These are phyloP conservation scores for Brettanomyces naardenensis DNA, from an alignment of 805 yeast genomes.

Conservation along the genomic window DNA sequence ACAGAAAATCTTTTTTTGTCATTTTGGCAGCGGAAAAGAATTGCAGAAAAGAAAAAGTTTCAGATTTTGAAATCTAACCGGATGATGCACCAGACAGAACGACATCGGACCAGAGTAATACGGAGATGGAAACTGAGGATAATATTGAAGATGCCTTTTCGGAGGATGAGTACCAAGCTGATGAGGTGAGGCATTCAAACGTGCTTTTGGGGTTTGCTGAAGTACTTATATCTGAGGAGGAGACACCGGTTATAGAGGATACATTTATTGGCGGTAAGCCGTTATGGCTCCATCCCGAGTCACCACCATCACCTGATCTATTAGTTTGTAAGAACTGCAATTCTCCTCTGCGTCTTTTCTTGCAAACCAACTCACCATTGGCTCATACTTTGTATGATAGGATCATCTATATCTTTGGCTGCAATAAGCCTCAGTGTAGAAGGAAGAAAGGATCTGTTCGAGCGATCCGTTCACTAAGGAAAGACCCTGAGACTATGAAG, in stretches of 20 bases:
- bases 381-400: constrained; percentile 71
- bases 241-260: constrained; percentile 45
- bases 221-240: constrained; percentile 43
- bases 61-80: too few species aligned
- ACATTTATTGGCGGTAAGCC: constrained; percentile 80
- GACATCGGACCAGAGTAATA: too few species aligned
- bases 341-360: constrained; percentile 51
- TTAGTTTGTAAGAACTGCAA: constrained; percentile 62
- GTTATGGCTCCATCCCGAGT: constrained; percentile 56
- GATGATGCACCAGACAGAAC: too few species aligned
- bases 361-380: constrained; percentile 78
- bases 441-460: constrained; percentile 63
- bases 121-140: too few species aligned
- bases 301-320: constrained; percentile 46
- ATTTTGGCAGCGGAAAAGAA: too few species aligned
- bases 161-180: not conserved
- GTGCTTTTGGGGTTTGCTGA: constrained; percentile 62
- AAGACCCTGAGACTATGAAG: constrained; percentile 44
- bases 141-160: too few species aligned
- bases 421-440: constrained; percentile 57
- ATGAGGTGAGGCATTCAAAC: constrained; percentile 13
- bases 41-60: too few species aligned
- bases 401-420: constrained; percentile 71
- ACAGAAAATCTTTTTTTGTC: too few species aligned
- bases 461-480: constrained; percentile 68